Evolutionary conservation across 768 basidiomycete genomes (phyloP), one percentile per base, ranked within the genome.

Genomic region (Calocera viscosa): DNA sequence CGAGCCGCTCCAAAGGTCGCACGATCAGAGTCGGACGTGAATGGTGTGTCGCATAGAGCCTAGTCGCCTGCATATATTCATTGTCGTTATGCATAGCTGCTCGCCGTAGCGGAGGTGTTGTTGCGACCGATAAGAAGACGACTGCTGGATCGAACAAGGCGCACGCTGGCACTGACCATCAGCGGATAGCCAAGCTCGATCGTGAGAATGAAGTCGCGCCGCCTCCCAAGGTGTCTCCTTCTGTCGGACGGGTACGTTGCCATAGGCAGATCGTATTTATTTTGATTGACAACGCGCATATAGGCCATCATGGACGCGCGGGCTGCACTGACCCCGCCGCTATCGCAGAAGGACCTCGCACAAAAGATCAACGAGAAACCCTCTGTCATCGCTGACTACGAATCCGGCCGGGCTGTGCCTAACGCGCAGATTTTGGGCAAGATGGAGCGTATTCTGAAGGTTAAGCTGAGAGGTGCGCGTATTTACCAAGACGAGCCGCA

Each of bases 181-280:
- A 93, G 74, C 85, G 85, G 66, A 94, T 94, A 74, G 93, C 90
- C 28, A 94, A 94, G 74, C 86, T 97, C 47, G 94, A 94, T 76
- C 85, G 91, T 49, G 92, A 96, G 72, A 94, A 97, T 75, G 94
- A 95, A 73, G 93, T 95, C 26, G 91, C 93, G 10, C 93, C 94
- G 7, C 94, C 94, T 60, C 71, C 88, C 65, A 95, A 92, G 78
- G 79, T 97, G 70, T 75, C 81, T 1, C 80, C 86, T 10, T 81
- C 80, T 26, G 90, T 90, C 69, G 89, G 90, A 70, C 86, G 86
- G 76, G 90, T 88, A 73, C 47, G 82, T 76, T 17, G 38, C 22
- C 10, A 19, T 24, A 30, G 64, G 63, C 7, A 5, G 30, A 28
- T 30, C 22, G 22, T 28, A 28, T 14, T 60, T 28, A 26, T 19